Conservation (phyloP, 2,329 filamentous ascomycete species). For the Colletotrichum coccodes region DNA sequence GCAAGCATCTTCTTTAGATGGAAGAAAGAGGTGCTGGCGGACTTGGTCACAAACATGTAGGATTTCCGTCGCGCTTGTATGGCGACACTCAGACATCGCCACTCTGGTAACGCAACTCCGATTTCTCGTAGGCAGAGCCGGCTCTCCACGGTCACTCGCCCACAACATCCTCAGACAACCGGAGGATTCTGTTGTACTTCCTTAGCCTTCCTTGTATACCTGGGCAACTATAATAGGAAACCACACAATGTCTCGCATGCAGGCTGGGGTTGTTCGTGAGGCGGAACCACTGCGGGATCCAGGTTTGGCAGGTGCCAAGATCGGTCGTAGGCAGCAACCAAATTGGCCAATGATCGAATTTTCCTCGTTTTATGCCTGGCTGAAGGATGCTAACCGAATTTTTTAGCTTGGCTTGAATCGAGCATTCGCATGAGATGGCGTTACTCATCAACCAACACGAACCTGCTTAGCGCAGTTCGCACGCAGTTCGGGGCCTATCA, state of each 20-base stretch:
- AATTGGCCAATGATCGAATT: not conserved
- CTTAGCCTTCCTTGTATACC: too few species aligned
- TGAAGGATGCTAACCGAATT: not conserved
- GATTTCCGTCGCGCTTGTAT: too few species aligned
- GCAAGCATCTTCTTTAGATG: slow-evolving; percentile 28
- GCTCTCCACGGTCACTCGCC: too few species aligned
- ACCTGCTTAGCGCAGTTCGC: not conserved
- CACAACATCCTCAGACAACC: too few species aligned
- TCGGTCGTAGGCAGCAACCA: not conserved
- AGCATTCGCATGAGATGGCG: too few species aligned
- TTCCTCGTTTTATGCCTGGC: not conserved
- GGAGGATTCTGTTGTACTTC: too few species aligned
- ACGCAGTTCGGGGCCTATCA: not conserved
- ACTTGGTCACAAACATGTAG: not conserved
- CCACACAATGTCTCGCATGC: too few species aligned
- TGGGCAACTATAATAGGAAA: too few species aligned
- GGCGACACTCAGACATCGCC: not conserved
- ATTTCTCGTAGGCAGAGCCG: not conserved
- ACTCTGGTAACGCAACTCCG: not conserved
- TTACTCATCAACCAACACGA: not conserved
- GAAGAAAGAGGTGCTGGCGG: slow-evolving; percentile 13
- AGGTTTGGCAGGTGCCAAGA: not conserved
- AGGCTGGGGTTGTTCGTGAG: too few species aligned
- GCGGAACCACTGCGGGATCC: too few species aligned
- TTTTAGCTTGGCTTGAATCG: not conserved